Conservation (phyloP, 108 stramenopile species). For the Nitzschia palea region DNA sequence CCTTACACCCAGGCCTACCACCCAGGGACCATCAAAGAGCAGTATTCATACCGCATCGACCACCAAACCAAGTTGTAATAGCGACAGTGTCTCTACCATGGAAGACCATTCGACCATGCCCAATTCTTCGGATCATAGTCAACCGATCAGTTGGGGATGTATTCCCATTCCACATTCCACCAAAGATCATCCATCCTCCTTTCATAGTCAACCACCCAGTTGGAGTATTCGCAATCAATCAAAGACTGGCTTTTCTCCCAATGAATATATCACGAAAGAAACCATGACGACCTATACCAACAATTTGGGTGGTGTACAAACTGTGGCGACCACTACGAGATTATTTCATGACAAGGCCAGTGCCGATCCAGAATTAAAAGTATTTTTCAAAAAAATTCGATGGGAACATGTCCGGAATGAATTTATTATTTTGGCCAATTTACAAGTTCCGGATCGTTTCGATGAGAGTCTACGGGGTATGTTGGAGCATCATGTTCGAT, state of each 20-base stretch:
- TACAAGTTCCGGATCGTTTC: slow-evolving; percentile 9
- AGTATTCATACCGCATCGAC: background rate
- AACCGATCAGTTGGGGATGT: too few species aligned
- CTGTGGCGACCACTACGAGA: slow-evolving; percentile 1
- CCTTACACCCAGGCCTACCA: background rate
- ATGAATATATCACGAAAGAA: background rate
- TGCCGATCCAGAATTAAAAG: slow-evolving; percentile 2
- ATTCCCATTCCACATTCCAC: background rate
- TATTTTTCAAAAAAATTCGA: background rate
- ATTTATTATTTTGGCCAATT: slow-evolving; percentile 7
- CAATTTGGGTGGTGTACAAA: slow-evolving; percentile 14
- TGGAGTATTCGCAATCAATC: slow-evolving; percentile 10
- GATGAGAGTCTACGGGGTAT: slow-evolving; percentile 2
- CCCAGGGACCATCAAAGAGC: background rate
- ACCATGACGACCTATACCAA: slow-evolving; percentile 3
- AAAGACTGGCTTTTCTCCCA: slow-evolving; percentile 4
- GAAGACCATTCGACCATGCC: background rate
- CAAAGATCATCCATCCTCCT: background rate
- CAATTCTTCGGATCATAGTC: slow-evolving; percentile 2
- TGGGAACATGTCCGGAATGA: slow-evolving; percentile 21
- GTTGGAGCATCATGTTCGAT: slow-evolving; percentile 1
- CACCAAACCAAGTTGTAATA: background rate
- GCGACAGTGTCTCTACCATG: slow-evolving; percentile 4
- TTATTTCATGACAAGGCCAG: slow-evolving; percentile 9
- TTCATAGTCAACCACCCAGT: background rate